Base-by-base conservation (phyloP, 2,329 filamentous ascomycete species). In the Trichocomaceae sp. region DNA sequence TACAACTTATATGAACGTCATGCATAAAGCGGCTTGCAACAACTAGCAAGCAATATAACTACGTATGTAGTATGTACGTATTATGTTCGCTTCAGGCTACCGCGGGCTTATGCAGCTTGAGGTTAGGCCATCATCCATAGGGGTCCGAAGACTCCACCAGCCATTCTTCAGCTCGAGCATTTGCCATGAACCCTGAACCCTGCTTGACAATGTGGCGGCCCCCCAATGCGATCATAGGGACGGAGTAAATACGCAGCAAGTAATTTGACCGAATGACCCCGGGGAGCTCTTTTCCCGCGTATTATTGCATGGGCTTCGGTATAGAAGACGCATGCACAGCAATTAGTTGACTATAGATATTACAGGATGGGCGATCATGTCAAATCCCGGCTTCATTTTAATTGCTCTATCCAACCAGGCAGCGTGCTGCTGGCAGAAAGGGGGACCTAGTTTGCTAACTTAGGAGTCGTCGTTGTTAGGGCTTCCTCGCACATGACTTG, bases 161-260 rank as follows among this genome's bases (percentile, higher is more conserved):
- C 20, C 42, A 47, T 41, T 47, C 33, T 33, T 53, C 51, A 47
- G 20, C 31, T 52, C 17, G 26, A 29, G 41, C 26, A 35, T 45
- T 35, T 45, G 23, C 39, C 7, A 20, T 39, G 44, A 52, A 47
- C 51, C 51, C 51, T 53, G 51, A 47, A 53, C 44, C 44, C 26
- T 47, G 51, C 22, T 31, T 29, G 45, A 26, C 10, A 47, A 20
- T 47, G 51, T 47, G 51, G 51, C 51, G 44, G 31, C 37, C 31
- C 17, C n/a, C 44, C 51, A 53, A 47, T 46, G 29, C 35, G 41
- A 45, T 51, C 26, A 22, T 44, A 39, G 19, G 39, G 39, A 51
- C 13, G 39, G 5, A n/a, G 4, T n/a, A n/a, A n/a, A n/a, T n/a
- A n/a, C n/a, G n/a, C n/a, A n/a, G n/a, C n/a, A n/a, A n/a, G n/a